These are phyloP conservation scores for Clonostachys chloroleuca DNA, from an alignment of 2,329 filamentous ascomycete genomes.

Conservation along the genomic window DNA sequence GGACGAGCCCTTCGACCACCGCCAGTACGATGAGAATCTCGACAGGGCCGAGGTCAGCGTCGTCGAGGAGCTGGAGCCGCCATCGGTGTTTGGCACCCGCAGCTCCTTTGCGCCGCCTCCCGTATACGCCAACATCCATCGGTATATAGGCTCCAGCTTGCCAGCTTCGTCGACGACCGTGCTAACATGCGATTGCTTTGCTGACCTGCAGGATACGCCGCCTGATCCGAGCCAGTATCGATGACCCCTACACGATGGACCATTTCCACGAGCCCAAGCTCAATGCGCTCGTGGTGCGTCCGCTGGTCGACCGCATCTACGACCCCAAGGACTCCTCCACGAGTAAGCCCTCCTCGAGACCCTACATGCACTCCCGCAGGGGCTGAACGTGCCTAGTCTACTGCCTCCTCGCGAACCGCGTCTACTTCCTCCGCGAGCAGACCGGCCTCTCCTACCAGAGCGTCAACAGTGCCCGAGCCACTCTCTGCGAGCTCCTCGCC, in stretches of 20 bases:
- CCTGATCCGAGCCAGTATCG: slow-evolving; percentile 6
- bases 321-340: slow-evolving; percentile 57
- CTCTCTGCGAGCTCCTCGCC: slow-evolving; percentile 65
- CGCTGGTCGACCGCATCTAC: slow-evolving; percentile 60
- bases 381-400: slow-evolving; percentile 44
- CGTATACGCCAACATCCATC: too few species aligned
- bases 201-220: too few species aligned
- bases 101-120: too few species aligned
- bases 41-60: too few species aligned
- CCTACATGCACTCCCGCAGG: not conserved
- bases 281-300: slow-evolving; percentile 58
- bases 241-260: slow-evolving; percentile 37
- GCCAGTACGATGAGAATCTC: too few species aligned
- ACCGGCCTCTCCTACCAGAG: slow-evolving; percentile 63
- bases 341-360: slow-evolving; percentile 21
- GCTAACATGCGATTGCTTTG: too few species aligned
- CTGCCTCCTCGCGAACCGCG: slow-evolving; percentile 66
- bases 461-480: slow-evolving; percentile 63
- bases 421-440: slow-evolving; percentile 66
- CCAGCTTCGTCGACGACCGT: too few species aligned
- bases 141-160: too few species aligned
- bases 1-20: too few species aligned
- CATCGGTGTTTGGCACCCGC: too few species aligned
- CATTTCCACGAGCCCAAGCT: slow-evolving; percentile 62
- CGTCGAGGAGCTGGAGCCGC: too few species aligned